Evolutionary conservation across 2,329 filamentous ascomycete genomes (phyloP), one percentile per base, ranked within the genome.

Genomic region (Pseudogymnoascus sp.): DNA sequence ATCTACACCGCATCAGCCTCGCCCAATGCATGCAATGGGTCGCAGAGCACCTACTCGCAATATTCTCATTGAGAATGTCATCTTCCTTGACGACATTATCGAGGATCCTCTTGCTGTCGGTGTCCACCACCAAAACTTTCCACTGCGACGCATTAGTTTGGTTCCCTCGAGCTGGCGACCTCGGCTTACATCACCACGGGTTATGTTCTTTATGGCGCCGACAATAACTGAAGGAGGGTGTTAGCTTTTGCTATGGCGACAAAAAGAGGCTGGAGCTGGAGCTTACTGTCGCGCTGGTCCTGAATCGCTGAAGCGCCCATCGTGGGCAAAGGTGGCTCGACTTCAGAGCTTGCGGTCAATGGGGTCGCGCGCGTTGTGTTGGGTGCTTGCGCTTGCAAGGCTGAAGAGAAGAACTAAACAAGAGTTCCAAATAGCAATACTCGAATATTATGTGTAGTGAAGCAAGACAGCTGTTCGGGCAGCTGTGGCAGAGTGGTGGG

Each of bases 91-190:
- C 85, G 56, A 91, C 89, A 80, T 93, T 96, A 77, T 96, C 88
- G 70, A 99, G 83, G 70, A 99, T 84, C 76, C 89, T 93, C 74
- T 88, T 87, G 74, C 91, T 93, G 63, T 81, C 82, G 69, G 90
- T 87, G 77, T 99, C 95, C 71, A 97, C 81, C 62, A 99, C 88
- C 69, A 99, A 80, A 69, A 97, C 90, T 84, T 97, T 99, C 95
- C 95, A 99, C 92, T 97, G 68, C 40, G 63, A 59, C 47, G 37
- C 35, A 8, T 62, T 64, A 71, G 60, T 61, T 60, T 38, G 62
- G 63, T 47, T 69, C 66, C 26, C 63, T 19, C 40, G 19, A 63
- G 44, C 40, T 38, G 40, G 37, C 16, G 33, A 16, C 64, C 40
- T 26, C 62, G 63, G 72, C 85, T 76, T 81, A 95, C 90, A 76